Evolutionary conservation across 305 asterid genomes (phyloP).

Genomic region (Solanum hybrid): DNA sequence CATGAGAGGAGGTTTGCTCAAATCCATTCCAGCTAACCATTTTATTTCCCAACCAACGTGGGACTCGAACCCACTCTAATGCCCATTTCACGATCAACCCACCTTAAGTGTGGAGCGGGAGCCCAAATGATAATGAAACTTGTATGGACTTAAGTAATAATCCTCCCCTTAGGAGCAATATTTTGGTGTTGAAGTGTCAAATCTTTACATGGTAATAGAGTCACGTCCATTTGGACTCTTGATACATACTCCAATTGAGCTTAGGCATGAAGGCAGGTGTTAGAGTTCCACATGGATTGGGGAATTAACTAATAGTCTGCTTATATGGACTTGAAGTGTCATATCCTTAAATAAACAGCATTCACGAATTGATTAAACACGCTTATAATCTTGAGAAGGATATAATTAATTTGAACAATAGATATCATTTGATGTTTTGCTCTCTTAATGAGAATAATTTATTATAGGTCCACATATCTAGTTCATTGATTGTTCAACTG

Average conservation of each 20-base stretch:
- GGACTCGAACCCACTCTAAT: no score
- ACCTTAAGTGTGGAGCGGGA: not conserved
- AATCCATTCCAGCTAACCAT: not conserved
- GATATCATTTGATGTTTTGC: not conserved
- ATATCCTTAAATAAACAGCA: no score
- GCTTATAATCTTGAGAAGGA: not conserved
- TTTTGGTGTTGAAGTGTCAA: not conserved
- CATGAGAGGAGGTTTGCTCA: not conserved
- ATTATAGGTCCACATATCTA: not conserved
- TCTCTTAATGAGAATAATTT: not conserved
- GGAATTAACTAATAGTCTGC: no score
- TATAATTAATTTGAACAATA: not conserved
- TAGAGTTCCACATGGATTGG: not conserved
- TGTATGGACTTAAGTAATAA: not conserved
- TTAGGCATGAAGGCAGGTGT: not conserved
- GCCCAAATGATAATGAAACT: not conserved
- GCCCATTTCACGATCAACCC: not conserved
- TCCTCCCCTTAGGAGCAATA: not conserved
- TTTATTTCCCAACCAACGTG: not conserved
- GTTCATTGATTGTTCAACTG: rapidly evolving
- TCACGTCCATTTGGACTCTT: not conserved
- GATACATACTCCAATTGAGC: no score
- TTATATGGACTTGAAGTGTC: not conserved
- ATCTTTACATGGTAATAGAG: not conserved
- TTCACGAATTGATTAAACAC: not conserved